Evolutionary conservation across 164 flowering plant species (phyloP).

Genomic region (Hamamelis virginiana): DNA sequence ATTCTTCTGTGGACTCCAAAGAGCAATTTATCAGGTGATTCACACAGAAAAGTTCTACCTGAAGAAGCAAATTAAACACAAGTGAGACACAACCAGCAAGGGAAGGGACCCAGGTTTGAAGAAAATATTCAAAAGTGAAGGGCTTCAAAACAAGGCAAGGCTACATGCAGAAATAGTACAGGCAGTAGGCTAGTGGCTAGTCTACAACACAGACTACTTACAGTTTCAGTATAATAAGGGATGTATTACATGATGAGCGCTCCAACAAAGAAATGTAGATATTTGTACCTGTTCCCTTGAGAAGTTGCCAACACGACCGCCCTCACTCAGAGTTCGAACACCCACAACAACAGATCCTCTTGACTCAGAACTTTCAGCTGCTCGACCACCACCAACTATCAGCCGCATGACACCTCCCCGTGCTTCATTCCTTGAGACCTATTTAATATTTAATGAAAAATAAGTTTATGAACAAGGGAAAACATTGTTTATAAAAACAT

Average conservation of each 20-base stretch:
- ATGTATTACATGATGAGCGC: background rate
- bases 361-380: conserved; percentile 67
- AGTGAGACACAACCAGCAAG: background rate
- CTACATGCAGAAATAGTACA: background rate
- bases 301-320: conserved; percentile 96
- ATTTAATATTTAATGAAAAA: conserved; percentile 7
- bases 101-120: background rate
- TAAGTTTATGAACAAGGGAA: background rate
- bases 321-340: conserved; percentile 98
- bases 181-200: no score
- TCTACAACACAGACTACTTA: no score
- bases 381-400: conserved; percentile 98
- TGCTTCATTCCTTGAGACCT: conserved; percentile 82
- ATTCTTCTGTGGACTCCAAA: conserved; percentile 94
- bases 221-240: background rate
- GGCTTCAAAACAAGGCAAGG: no score
- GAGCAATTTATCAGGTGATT: conserved; percentile 97
- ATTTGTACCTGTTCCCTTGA: conserved; percentile 88
- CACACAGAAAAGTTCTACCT: conserved; percentile 99
- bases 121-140: background rate
- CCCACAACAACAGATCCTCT: conserved; percentile 94
- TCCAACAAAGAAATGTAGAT: background rate
- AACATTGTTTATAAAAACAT: no score
- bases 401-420: conserved; percentile 92
- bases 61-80: conserved; percentile 24